These are phyloP conservation scores for Didymella sp. DNA, from an alignment of 2,329 filamentous ascomycete species.

Conservation along the genomic window DNA sequence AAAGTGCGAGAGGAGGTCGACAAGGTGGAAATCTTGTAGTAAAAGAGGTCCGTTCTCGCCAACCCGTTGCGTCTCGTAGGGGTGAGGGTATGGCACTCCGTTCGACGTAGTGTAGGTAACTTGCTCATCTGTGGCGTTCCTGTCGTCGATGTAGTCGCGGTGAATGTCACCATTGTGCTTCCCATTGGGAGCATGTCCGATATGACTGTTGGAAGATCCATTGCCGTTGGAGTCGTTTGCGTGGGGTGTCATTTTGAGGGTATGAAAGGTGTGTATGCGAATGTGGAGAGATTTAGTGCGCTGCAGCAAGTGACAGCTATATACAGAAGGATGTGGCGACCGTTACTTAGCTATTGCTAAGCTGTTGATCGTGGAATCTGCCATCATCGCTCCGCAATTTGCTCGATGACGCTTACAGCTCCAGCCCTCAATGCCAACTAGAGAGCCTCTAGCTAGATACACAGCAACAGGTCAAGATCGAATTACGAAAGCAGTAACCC, in stretches of 20 bases:
- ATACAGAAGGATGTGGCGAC: slow-evolving; percentile 8
- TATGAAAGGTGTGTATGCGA: neutral
- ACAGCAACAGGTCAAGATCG: slow-evolving; percentile 6
- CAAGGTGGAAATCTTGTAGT: slow-evolving; percentile 60
- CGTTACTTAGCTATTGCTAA: neutral
- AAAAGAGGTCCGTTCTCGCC: slow-evolving; percentile 66
- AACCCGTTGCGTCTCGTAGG: slow-evolving; percentile 63
- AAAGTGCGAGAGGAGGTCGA: slow-evolving; percentile 59
- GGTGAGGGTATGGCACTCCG: slow-evolving; percentile 63
- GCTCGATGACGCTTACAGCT: slow-evolving; percentile 32
- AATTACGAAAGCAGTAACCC: slow-evolving; percentile 20
- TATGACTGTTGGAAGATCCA: slow-evolving; percentile 21
- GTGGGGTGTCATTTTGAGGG: slow-evolving; percentile 16
- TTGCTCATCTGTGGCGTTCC: slow-evolving; percentile 53
- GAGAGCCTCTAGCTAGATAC: slow-evolving; percentile 20
- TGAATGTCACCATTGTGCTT: slow-evolving; percentile 48
- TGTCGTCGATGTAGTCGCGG: slow-evolving; percentile 55
- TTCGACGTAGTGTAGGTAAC: slow-evolving; percentile 64
- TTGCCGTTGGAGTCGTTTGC: slow-evolving; percentile 16
- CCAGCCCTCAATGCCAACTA: slow-evolving; percentile 3
- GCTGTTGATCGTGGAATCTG: slow-evolving; percentile 13
- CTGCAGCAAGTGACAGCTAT: neutral
- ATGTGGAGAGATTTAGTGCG: rapidly evolving
- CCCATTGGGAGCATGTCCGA: slow-evolving; percentile 27
- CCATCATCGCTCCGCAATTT: slow-evolving; percentile 17